Conservation (phyloP, 2,329 filamentous ascomycete species). For the Aspergillus ochraceus region DNA sequence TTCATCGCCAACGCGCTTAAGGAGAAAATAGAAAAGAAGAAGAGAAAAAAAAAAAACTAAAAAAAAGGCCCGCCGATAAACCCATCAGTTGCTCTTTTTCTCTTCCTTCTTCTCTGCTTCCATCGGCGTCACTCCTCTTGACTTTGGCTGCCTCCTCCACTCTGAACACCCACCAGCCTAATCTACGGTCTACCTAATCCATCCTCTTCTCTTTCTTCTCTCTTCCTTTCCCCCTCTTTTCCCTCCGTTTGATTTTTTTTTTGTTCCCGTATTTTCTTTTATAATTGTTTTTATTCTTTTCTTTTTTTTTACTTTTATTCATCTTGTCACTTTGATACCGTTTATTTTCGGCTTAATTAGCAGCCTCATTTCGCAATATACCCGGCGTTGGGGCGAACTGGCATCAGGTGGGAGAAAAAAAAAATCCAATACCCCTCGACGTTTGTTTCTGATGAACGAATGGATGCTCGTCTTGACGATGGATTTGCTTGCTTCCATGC, state of each 20-base stretch:
- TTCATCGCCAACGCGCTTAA: constrained; percentile 16
- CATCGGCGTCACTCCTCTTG: not conserved
- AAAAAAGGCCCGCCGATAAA: not conserved
- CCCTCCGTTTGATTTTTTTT: not conserved
- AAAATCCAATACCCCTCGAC: not conserved
- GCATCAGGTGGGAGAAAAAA: not conserved
- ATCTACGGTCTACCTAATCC: not conserved
- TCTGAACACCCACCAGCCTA: not conserved
- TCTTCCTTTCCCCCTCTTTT: constrained; percentile 6
- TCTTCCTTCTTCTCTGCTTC: not conserved
- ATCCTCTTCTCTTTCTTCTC: not conserved
- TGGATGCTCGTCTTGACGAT: not conserved
- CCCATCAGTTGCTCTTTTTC: not conserved
- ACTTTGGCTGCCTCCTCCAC: not conserved
- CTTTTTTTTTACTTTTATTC: not conserved
- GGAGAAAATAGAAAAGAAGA: constrained; percentile 6
- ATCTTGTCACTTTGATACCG: not conserved
- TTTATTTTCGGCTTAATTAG: not conserved
- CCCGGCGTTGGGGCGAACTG: not conserved
- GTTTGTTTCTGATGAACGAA: not conserved
- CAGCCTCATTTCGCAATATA: not conserved
- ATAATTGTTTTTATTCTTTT: not conserved
- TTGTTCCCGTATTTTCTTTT: not conserved
- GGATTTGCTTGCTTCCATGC: not conserved
- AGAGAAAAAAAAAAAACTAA: not conserved